These are phyloP conservation scores for Inonotus obliquus DNA, from an alignment of 1,284 basidiomycete genomes.

Conservation along the genomic window DNA sequence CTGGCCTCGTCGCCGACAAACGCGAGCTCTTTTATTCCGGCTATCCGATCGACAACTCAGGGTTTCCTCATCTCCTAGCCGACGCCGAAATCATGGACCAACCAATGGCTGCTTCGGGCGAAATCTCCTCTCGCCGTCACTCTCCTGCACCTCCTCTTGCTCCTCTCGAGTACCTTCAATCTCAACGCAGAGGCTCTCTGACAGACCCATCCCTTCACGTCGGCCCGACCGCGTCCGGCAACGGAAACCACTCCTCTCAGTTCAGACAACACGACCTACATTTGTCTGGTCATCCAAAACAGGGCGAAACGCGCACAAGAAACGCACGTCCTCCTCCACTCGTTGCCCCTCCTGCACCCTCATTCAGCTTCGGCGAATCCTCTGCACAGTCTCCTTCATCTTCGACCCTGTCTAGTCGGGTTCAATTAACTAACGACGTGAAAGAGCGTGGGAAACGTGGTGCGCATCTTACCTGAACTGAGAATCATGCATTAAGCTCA, in stretches of 20 bases:
- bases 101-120: constrained; percentile 14
- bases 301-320: constrained; percentile 32
- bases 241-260: constrained; percentile 21
- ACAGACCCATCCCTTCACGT: constrained; percentile 76
- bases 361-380: constrained; percentile 65
- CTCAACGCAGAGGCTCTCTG: constrained; percentile 72
- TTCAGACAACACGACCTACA: constrained; percentile 29
- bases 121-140: constrained; percentile 30
- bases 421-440: constrained; percentile 36
- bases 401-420: constrained; percentile 48
- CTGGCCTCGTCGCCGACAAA: neutral
- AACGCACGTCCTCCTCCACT: constrained; percentile 27
- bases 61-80: constrained; percentile 4
- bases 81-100: constrained; percentile 18
- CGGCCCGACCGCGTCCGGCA: constrained; percentile 32
- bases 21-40: neutral
- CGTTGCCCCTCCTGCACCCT: constrained; percentile 56
- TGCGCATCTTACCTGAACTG: constrained; percentile 27
- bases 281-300: constrained; percentile 27
- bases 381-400: constrained; percentile 39
- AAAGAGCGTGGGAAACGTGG: constrained; percentile 17
- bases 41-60: neutral
- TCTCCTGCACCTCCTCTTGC: constrained; percentile 49
- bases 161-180: constrained; percentile 71
- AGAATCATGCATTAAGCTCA: constrained; percentile 12